Conservation (phyloP, 805 yeast genomes). For the Wickerhamomyces xylosicus region DNA sequence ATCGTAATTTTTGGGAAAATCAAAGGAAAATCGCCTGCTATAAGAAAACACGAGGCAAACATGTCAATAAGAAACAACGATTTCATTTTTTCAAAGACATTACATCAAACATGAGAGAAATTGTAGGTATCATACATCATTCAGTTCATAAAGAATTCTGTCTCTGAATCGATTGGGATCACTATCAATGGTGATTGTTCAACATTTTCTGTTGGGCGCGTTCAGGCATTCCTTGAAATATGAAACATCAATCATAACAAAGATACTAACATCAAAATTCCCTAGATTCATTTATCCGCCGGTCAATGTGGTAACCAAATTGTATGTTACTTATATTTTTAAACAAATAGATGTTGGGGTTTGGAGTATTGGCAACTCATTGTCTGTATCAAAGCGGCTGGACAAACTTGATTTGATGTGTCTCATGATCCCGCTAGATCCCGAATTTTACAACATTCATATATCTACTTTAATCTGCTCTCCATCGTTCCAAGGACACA, state of each 20-base stretch:
- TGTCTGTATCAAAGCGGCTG: neutral
- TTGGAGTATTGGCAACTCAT: neutral
- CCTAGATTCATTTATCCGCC: conserved; percentile 83
- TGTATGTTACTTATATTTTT: conserved; percentile 31
- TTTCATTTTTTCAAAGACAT: neutral
- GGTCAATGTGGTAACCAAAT: conserved; percentile 99
- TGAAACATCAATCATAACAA: neutral
- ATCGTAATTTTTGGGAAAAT: neutral
- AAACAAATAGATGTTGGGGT: neutral
- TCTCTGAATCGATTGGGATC: neutral
- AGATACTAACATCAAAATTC: conserved; percentile 10
- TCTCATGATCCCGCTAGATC: no score
- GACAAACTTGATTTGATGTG: no score
- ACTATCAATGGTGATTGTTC: neutral
- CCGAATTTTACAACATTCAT: no score
- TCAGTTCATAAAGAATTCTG: neutral
- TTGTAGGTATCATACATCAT: conserved; percentile 1
- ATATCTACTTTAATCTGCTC: no score
- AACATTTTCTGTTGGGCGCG: neutral
- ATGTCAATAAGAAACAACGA: neutral
- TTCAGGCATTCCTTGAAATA: neutral
- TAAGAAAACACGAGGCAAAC: neutral
- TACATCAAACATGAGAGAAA: conserved; percentile 6
- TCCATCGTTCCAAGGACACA: no score
- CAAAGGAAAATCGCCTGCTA: neutral